A percentile compares a stretch with the other conserved stretches of the same genome.
phyloP scores from a whole-genome alignment of 1,284 basidiomycete species.

The Ceratobasidium sp. region DNA sequence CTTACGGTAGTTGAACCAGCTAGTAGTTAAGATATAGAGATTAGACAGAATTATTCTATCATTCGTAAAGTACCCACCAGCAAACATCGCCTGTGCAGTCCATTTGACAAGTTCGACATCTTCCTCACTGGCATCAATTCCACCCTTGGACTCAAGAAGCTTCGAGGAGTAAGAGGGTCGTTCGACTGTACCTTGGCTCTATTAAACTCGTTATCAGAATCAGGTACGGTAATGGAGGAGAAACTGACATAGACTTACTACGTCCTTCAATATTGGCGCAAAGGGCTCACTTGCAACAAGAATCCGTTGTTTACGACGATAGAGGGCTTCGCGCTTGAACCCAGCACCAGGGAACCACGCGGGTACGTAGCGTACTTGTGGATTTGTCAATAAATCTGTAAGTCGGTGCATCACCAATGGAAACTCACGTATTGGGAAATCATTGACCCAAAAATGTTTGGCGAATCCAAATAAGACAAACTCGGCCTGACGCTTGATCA shows the following conservation, averaged over 20 bases:
- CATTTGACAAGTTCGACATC: conserved; percentile 35
- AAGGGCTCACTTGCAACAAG: not conserved
- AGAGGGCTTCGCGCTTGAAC: not conserved
- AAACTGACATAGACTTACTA: not conserved
- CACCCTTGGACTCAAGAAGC: conserved; percentile 30
- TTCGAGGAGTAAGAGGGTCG: conserved; percentile 24
- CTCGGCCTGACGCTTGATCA: not conserved
- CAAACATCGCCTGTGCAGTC: conserved; percentile 30
- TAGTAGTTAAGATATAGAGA: not conserved
- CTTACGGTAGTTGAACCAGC: conserved; percentile 30
- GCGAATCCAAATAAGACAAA: not conserved
- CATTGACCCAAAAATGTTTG: conserved; percentile 24
- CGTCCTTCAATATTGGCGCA: not conserved
- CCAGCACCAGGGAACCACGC: conserved; percentile 31
- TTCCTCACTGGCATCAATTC: conserved; percentile 12
- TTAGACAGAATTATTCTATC: not conserved
- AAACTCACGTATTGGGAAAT: conserved; percentile 36
- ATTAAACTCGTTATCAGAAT: not conserved
- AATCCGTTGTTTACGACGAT: not conserved
- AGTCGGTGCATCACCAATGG: not conserved
- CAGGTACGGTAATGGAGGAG: no score
- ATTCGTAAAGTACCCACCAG: not conserved
- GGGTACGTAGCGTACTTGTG: conserved; percentile 9
- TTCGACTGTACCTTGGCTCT: conserved; percentile 7
- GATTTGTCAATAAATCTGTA: not conserved